phyloP scores from a whole-genome alignment of 805 yeast genomes.

The Lipomyces starkeyi region DNA sequence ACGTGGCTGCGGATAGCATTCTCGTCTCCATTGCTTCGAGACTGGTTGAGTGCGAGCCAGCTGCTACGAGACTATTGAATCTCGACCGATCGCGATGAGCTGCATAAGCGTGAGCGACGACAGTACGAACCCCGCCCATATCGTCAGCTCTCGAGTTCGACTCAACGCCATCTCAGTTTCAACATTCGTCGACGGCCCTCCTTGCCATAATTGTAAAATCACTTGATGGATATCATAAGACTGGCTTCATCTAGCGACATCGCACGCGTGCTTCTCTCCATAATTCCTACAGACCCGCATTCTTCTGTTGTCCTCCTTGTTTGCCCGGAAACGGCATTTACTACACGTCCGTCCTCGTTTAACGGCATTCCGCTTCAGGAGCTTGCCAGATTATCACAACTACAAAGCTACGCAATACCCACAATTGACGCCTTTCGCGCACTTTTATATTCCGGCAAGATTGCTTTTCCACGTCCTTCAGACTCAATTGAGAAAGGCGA shows the following conservation, averaged over 20 bases:
- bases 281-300: not conserved
- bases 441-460: constrained; percentile 3
- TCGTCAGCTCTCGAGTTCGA: not conserved
- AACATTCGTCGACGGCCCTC: too few species aligned
- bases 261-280: not conserved
- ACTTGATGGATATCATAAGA: not conserved
- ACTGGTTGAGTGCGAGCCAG: not conserved
- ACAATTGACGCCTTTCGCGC: not conserved
- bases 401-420: constrained; percentile 4
- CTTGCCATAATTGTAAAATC: not conserved
- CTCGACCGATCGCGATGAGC: not conserved
- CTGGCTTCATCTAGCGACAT: not conserved
- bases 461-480: not conserved
- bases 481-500: not conserved
- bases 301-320: not conserved
- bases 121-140: not conserved
- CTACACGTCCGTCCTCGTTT: constrained; percentile 6
- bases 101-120: not conserved
- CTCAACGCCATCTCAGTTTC: not conserved
- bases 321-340: constrained; percentile 7
- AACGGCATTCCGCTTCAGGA: not conserved
- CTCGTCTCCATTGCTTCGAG: not conserved
- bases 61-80: not conserved
- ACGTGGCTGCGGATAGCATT: not conserved
- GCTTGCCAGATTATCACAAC: constrained; percentile 5